Base-by-base conservation (phyloP, 352 stramenopile genomes). In the Globisporangium ultimum region DNA sequence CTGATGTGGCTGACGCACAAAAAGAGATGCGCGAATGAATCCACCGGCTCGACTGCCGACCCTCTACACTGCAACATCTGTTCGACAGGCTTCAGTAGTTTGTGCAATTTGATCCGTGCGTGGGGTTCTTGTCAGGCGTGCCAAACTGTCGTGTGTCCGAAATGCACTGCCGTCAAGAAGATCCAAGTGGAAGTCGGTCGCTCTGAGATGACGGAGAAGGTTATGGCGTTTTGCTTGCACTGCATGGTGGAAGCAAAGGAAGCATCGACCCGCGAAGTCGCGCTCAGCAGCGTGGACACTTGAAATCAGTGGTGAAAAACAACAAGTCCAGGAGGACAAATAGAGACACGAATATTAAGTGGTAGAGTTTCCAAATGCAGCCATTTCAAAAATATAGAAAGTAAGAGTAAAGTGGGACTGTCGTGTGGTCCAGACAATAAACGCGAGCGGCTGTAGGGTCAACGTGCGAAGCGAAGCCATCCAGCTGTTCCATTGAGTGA, bases 211-310 rank as follows among this genome's bases (percentile, higher is more conserved):
- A 62, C 55, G 48, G 13, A 50, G 14, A 62, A 55, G 22, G 34
- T n/a, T 1, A 17, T 58, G 17, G 24, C 48, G n/a, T 62, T 67
- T n/a, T 59, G 60, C 12, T 9, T 58, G 9, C 9, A 17, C 12
- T 66, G 60, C 15, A 17, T 66, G 3, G 5, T 66, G 20, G 53
- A 66, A 34, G 60, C 60, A 12, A 66, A 61, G 53, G 53, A 55
- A 38, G 17, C 41, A 18, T 24, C 59, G 3, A 18, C 59, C 17
- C 57, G 32, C n/a, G 49, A 57, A 1, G 32, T 58, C 17, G 57
- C 57, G 0, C 18, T 45, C 3, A 20, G 43, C 11, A 18, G 48
- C 38, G 14, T 43, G 38, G 11, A 43, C 11, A 43, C 10, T 32
- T 32, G 5, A 13, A n/a, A n/a, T n/a, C n/a, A n/a, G n/a, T n/a